Evolutionary conservation across 805 yeast species (phyloP).

Genomic region (Saturnispora besseyi): DNA sequence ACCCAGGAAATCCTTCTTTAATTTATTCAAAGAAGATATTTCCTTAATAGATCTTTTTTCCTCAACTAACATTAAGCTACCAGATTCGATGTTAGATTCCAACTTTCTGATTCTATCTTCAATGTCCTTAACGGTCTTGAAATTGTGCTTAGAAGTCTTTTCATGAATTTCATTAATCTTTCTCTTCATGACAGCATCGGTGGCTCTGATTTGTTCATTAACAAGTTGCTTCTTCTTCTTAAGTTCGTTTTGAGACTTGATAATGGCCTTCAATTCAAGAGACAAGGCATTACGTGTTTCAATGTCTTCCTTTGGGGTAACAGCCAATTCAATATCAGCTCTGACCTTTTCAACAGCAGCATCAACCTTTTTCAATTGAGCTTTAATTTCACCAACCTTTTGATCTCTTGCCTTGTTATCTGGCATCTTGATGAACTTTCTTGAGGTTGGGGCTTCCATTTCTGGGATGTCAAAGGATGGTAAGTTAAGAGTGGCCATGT

Average conservation of each 20-base stretch:
- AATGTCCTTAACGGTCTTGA: slow-evolving; percentile 59
- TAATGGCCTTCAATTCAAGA: slow-evolving; percentile 35
- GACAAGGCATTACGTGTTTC: slow-evolving; percentile 43
- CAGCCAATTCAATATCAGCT: slow-evolving; percentile 46
- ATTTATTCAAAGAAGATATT: slow-evolving; percentile 71
- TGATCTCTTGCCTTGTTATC: slow-evolving; percentile 58
- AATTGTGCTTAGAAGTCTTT: slow-evolving; percentile 60
- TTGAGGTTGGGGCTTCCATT: slow-evolving; percentile 23
- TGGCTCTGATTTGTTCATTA: slow-evolving; percentile 58
- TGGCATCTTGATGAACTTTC: slow-evolving; percentile 64
- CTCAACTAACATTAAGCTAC: slow-evolving; percentile 77
- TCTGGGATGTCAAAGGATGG: slow-evolving; percentile 13
- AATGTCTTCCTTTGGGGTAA: slow-evolving; percentile 41
- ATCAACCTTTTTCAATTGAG: slow-evolving; percentile 57
- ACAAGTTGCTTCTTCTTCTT: slow-evolving; percentile 27
- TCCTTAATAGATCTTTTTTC: slow-evolving; percentile 83
- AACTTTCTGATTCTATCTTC: slow-evolving; percentile 55
- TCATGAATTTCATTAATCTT: slow-evolving; percentile 67
- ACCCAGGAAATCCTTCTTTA: slow-evolving; percentile 66
- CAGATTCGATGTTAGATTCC: slow-evolving; percentile 70
- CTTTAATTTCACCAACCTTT: slow-evolving; percentile 43
- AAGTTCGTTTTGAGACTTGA: slow-evolving; percentile 31
- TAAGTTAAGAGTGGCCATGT: slow-evolving; percentile 7
- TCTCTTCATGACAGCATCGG: slow-evolving; percentile 65
- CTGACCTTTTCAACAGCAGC: slow-evolving; percentile 41